Base-by-base conservation (phyloP, 2,329 filamentous ascomycete species). In the Gyromitra esculenta region DNA sequence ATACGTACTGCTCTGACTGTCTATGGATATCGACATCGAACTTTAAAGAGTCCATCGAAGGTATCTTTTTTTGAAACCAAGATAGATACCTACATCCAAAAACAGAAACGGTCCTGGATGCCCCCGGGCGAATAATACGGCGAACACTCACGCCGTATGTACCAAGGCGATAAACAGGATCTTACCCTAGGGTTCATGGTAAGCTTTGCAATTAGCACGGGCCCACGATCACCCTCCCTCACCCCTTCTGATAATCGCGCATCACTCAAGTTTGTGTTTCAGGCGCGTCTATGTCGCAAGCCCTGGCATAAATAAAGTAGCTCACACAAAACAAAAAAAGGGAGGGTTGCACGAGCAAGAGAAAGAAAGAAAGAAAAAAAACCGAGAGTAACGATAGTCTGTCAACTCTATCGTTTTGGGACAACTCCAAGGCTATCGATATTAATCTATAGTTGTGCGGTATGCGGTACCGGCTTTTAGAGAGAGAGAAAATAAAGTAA, bases 391-490 rank as follows among this genome's bases (percentile, higher is more conserved):
- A 35, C 57, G 50, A 15, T 7, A 35, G 18, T 39, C 70, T 75
- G 64, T 64, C 56, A 69, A 54, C 56, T 63, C 54, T 15, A 63
- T 56, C 57, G 35, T 68, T 69, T 70, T 56, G 57, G 56, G 56
- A 25, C 39, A 35, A 37, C 13, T 25, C 54, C 13, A 39, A 31
- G 48, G 35, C 57, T 69, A 75, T 70, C 45, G 37, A 41, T 31
- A 31, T 54, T 54, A 54, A 54, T 54, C 50, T 15, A 15, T 54
- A 11, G 15, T 9, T 70, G 72, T 68, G 57, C 65, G 72, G 65
- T 75, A 68, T 75, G 72, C 72, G 65, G 72, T 75, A 64, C 71
- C 64, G 71, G 52, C 70, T 62, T 35, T 73, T 21, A 59, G 72
- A 57, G 25, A 31, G 2, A 31, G 25, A 31, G 2, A 31, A 31